phyloP scores from a whole-genome alignment of 2,329 filamentous ascomycete species.

The Salinomyces thailandicus region DNA sequence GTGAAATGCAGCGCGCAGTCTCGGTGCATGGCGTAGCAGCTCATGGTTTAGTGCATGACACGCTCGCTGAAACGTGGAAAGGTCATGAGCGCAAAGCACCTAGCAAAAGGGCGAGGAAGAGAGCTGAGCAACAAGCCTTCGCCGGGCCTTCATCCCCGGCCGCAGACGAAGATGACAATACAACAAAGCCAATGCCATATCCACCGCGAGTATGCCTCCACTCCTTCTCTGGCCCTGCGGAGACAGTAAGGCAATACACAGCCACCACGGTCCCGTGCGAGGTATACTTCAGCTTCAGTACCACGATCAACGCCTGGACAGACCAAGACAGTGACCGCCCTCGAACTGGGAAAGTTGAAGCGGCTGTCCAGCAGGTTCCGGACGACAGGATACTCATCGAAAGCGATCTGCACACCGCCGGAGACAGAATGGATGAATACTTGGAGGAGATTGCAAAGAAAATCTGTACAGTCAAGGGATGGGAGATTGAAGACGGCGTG shows the following conservation, averaged over 20 bases:
- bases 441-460: conserved; percentile 66
- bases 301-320: conserved; percentile 58
- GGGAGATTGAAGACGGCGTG: conserved; percentile 63
- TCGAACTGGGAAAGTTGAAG: conserved; percentile 43
- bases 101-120: conserved; percentile 44
- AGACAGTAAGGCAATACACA: conserved; percentile 69
- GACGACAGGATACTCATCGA: conserved; percentile 74
- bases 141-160: conserved; percentile 7
- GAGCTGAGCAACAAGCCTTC: conserved; percentile 8
- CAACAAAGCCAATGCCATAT: conserved; percentile 47
- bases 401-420: conserved; percentile 80
- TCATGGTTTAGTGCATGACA: conserved; percentile 59
- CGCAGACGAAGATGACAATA: conserved; percentile 2
- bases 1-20: conserved; percentile 52
- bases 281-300: conserved; percentile 83
- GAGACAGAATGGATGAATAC: conserved; percentile 64
- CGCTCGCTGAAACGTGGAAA: conserved; percentile 56
- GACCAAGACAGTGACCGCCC: conserved; percentile 27
- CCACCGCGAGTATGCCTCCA: conserved; percentile 88
- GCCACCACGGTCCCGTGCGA: conserved; percentile 60
- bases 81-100: conserved; percentile 55
- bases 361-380: conserved; percentile 62
- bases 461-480: conserved; percentile 68
- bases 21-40: conserved; percentile 68
- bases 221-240: conserved; percentile 72